These are phyloP conservation scores for Mycosphaerelloides madeirae DNA, from an alignment of 2,329 filamentous ascomycete species.

Conservation along the genomic window DNA sequence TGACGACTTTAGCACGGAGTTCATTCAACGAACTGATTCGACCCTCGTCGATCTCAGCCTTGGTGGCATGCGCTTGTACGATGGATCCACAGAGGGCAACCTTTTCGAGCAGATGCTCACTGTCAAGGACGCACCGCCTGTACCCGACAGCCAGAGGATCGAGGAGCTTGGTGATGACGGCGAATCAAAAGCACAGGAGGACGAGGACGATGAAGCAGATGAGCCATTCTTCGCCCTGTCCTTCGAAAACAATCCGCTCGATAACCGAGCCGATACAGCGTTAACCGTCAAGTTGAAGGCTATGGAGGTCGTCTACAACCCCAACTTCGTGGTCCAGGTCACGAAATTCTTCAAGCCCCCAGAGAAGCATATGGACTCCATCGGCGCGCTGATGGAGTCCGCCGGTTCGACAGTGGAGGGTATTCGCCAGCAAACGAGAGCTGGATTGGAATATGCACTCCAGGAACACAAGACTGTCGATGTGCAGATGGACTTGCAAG, in stretches of 20 bases:
- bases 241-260: constrained; percentile 91
- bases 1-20: constrained; percentile 87
- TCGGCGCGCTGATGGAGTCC: constrained; percentile 89
- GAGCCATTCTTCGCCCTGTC: constrained; percentile 90
- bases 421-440: constrained; percentile 88
- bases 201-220: constrained; percentile 45
- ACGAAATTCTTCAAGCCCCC: constrained; percentile 95
- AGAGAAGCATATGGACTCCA: constrained; percentile 97
- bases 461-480: constrained; percentile 98
- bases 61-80: constrained; percentile 87
- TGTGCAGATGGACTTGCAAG: constrained; percentile 89
- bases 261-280: constrained; percentile 85
- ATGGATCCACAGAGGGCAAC: constrained; percentile 87
- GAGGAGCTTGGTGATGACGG: constrained; percentile 47
- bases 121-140: constrained; percentile 76
- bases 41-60: constrained; percentile 83
- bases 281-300: constrained; percentile 88
- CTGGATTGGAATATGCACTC: constrained; percentile 90
- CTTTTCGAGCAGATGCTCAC: constrained; percentile 92
- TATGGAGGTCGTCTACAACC: constrained; percentile 96
- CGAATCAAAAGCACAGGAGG: constrained; percentile 41
- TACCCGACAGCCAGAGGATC: constrained; percentile 48
- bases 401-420: constrained; percentile 95
- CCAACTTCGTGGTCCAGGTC: constrained; percentile 83
- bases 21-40: constrained; percentile 84